Evolutionary conservation across 2,329 filamentous ascomycete species (phyloP), one percentile per base, ranked within the genome.

Genomic region (Tolypocladium guangdongense): DNA sequence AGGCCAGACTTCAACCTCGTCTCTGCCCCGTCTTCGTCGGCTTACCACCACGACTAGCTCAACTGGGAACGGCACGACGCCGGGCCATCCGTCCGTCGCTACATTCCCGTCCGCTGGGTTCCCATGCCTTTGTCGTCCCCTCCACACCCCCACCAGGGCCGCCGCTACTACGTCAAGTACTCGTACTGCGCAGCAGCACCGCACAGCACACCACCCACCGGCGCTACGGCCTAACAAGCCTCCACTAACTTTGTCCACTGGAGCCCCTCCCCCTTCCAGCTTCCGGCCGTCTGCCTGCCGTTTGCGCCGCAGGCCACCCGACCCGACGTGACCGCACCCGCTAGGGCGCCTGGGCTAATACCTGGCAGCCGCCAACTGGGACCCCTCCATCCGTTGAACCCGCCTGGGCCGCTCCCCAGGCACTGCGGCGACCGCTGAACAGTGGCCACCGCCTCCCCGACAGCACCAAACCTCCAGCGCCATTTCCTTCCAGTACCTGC

Each of bases 21-120:
- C 41, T 24, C 20, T 24, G 8, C n/a, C n/a, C n/a, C 22, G 10
- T 10, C 38, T 12, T 6, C 7, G 12, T 8, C 14, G 12, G 14
- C 22, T 2, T 6, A 30, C 24, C 18, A 6, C 41, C 24, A 30
- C 41, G 41, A 30, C 41, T 45, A 45, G 41, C 41, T 30, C 24
- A 59, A 60, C 63, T 69, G 67, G 66, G 66, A 68, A 63, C 66
- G 67, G 64, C 67, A 65, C 66, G 66, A 68, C 66, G 66, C 65
- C 65, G 65, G 66, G 57, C 67, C 63, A 68, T 65, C 66, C 65
- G 65, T 61, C 66, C 64, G 59, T 58, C 63, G 63, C 64, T 66
- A 62, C 67, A 66, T 67, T 69, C 67, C 67, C 66, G 65, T 59
- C 54, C 54, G 51, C 54, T 49, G 50, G 52, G 38, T 54, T 59